Percentiles rank a stretch among this genome's conserved stretches.
phyloP scores from a whole-genome alignment of 495 filamentous ascomycete species.

The Neurospora intermedia region DNA sequence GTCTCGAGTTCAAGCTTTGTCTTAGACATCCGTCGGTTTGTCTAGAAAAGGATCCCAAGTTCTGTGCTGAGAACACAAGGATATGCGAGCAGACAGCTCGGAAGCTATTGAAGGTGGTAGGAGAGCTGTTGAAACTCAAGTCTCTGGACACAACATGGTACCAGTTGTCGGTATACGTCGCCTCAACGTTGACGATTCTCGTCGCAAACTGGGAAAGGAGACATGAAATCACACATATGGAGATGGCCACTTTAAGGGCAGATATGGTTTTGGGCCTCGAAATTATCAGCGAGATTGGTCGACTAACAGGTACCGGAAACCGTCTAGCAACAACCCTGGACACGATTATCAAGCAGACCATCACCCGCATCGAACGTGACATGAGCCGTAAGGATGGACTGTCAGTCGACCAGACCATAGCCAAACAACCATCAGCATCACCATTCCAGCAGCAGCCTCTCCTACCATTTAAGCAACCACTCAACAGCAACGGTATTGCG shows the following conservation, averaged over 20 bases:
- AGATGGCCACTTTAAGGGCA: conserved; percentile 43
- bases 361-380: conserved; percentile 35
- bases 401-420: neutral
- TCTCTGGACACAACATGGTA: conserved; percentile 80
- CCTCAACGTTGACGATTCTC: conserved; percentile 61
- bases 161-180: conserved; percentile 56
- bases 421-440: conserved; percentile 7
- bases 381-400: conserved; percentile 17
- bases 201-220: conserved; percentile 59
- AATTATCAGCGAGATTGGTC: conserved; percentile 55
- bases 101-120: conserved; percentile 50
- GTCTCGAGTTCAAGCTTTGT: conserved; percentile 37
- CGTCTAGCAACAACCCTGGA: conserved; percentile 26
- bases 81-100: conserved; percentile 56
- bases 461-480: neutral
- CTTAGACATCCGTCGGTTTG: conserved; percentile 66
- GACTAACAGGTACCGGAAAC: conserved; percentile 32
- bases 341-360: conserved; percentile 32
- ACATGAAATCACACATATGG: conserved; percentile 41
- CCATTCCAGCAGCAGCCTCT: conserved; percentile 5
- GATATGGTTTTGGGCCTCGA: conserved; percentile 63
- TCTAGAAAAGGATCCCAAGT: conserved; percentile 44
- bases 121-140: conserved; percentile 47
- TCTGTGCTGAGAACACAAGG: conserved; percentile 54
- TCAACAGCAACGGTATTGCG: neutral